These are phyloP conservation scores for Secale cereale DNA, from an alignment of 176 grass and related monocot genomes.

Conservation along the genomic window DNA sequence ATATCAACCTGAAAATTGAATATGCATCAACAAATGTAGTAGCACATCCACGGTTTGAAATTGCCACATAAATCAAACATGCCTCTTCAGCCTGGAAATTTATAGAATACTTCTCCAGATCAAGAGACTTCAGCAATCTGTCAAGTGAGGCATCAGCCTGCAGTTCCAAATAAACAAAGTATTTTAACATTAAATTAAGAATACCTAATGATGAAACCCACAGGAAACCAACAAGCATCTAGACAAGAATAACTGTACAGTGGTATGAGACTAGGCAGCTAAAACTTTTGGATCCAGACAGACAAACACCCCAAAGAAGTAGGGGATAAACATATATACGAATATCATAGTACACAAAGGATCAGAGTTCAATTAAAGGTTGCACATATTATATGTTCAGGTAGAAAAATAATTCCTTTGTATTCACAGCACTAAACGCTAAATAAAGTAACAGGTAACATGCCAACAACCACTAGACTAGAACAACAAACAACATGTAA, in stretches of 20 bases:
- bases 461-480: background rate
- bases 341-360: background rate
- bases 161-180: constrained; percentile 12
- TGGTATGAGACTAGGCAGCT: background rate
- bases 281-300: background rate
- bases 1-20: constrained; percentile 64
- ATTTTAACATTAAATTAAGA: constrained; percentile 11
- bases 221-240: constrained; percentile 15
- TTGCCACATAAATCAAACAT: constrained; percentile 16
- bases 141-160: constrained; percentile 51
- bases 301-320: background rate
- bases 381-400: background rate
- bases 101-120: constrained; percentile 59
- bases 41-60: background rate
- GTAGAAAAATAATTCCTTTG: background rate
- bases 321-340: constrained; percentile 4
- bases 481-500: constrained; percentile 10
- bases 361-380: constrained; percentile 7
- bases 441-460: constrained; percentile 14
- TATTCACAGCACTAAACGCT: background rate
- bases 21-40: constrained; percentile 1
- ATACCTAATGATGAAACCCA: background rate
- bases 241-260: background rate
- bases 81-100: constrained; percentile 79
- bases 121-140: constrained; percentile 58